phyloP scores from a whole-genome alignment of 2,329 filamentous ascomycete species.

The Cercospora canescens region DNA sequence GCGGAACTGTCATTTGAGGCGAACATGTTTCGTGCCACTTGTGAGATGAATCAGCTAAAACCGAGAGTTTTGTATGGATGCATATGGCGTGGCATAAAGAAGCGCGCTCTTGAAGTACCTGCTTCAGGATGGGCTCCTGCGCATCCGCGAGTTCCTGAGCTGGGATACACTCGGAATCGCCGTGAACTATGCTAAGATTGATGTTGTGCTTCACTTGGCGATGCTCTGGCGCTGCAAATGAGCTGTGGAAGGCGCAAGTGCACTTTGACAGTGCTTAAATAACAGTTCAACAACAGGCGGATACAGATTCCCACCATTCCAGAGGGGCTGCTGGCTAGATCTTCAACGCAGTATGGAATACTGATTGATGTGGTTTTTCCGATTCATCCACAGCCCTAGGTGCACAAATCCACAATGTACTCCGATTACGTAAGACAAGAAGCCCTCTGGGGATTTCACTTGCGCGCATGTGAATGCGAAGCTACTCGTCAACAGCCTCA shows the following conservation, averaged over 20 bases:
- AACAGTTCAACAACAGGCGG: no score
- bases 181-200: neutral
- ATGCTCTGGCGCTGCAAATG: neutral
- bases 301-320: no score
- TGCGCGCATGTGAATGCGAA: neutral
- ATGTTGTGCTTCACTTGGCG: neutral
- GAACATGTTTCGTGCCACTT: neutral
- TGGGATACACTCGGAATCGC: neutral
- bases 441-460: neutral
- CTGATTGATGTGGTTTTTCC: neutral
- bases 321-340: no score
- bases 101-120: neutral
- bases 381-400: neutral
- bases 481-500: neutral
- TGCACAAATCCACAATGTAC: neutral
- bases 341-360: neutral
- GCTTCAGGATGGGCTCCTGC: neutral
- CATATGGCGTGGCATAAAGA: no score
- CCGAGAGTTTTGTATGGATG: neutral
- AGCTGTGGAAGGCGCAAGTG: neutral
- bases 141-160: neutral
- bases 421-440: neutral
- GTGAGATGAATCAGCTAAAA: neutral
- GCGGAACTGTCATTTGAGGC: neutral
- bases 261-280: no score